Evolutionary conservation across 495 filamentous ascomycete species (phyloP).

Genomic region (Hypoxylon lienhwacheense): DNA sequence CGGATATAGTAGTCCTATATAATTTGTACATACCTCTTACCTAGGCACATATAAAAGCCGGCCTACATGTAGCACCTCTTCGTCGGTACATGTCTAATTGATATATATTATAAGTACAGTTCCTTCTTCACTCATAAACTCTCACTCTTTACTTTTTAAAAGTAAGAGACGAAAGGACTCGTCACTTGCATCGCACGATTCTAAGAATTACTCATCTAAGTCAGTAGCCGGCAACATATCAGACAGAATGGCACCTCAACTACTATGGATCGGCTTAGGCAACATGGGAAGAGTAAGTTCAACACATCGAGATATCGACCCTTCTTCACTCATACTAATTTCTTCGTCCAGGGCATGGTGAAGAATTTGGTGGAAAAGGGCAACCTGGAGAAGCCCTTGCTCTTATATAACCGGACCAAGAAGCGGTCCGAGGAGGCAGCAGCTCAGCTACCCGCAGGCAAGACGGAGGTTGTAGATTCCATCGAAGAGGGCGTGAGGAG

Average conservation of each 20-base stretch:
- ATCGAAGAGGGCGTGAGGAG: conserved; percentile 66
- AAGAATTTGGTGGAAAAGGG: conserved; percentile 81
- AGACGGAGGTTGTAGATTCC: conserved; percentile 61
- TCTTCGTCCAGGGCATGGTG: conserved; percentile 69
- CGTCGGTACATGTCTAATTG: too few species aligned
- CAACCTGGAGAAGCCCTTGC: conserved; percentile 65
- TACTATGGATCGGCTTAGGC: conserved; percentile 85
- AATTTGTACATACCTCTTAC: too few species aligned
- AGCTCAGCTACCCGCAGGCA: conserved; percentile 54
- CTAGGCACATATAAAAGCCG: conserved; percentile 22
- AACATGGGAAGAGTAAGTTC: conserved; percentile 83
- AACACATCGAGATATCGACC: neutral
- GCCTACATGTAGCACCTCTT: too few species aligned
- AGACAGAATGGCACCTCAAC: conserved; percentile 58
- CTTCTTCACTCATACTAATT: conserved; percentile 23
- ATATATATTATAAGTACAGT: too few species aligned
- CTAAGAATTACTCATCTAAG: neutral
- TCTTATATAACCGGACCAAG: conserved; percentile 78
- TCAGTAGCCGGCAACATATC: neutral
- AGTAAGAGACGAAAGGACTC: too few species aligned
- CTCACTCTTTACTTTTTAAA: too few species aligned
- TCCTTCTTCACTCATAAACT: too few species aligned
- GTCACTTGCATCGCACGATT: too few species aligned
- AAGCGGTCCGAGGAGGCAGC: conserved; percentile 61
- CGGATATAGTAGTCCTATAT: too few species aligned